phyloP scores from a whole-genome alignment of 306 rosid species.

The Sphenostylis stenocarpa region DNA sequence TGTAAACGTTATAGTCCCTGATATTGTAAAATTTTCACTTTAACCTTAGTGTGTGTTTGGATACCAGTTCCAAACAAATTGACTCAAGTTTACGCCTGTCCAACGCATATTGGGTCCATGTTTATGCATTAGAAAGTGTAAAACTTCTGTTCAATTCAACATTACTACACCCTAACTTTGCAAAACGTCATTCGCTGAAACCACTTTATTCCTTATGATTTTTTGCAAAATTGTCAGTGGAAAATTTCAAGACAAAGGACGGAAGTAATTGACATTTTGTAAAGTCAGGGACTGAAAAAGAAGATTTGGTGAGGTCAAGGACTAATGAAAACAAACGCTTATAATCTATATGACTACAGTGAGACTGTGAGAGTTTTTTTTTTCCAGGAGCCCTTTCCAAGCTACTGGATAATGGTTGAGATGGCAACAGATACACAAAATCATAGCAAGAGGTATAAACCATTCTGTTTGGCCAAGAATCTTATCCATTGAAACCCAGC shows the following conservation, averaged over 20 bases:
- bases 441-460: slow-evolving; percentile 10
- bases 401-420: slow-evolving; percentile 35
- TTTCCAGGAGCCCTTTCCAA: slow-evolving; percentile 25
- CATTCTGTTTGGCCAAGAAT: slow-evolving; percentile 14
- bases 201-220: not conserved
- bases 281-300: not conserved
- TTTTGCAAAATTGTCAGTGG: not conserved
- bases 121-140: not conserved
- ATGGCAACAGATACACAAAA: slow-evolving; percentile 8
- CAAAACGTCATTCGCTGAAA: not conserved
- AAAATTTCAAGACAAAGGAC: not conserved
- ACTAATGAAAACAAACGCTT: not conserved
- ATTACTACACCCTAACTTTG: not conserved
- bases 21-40: not conserved
- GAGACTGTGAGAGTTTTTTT: not conserved
- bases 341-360: not conserved
- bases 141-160: not conserved
- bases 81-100: not conserved
- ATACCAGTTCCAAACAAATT: not conserved
- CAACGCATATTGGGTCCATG: not conserved
- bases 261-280: not conserved
- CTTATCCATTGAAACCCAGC: slow-evolving; percentile 37
- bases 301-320: not conserved
- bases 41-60: not conserved
- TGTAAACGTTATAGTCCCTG: not conserved